A percentile compares a stretch with the other conserved stretches of the same genome.
phyloP scores from a whole-genome alignment of 495 filamentous ascomycete genomes.

The Elaphomyces granulatus region DNA sequence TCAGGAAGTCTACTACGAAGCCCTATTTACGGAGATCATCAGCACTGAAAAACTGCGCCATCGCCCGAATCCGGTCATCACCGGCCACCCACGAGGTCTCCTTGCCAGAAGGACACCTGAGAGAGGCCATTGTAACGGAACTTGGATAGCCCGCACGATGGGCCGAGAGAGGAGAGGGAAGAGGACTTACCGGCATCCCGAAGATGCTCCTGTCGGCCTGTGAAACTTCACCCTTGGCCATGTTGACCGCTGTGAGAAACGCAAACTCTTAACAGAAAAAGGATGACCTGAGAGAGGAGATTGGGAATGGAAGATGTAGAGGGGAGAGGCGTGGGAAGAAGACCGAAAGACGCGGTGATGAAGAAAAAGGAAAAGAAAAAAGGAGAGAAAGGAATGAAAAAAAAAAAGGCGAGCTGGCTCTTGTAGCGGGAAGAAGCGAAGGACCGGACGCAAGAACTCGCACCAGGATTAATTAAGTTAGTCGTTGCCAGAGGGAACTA shows the following conservation, averaged over 20 bases:
- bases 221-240: conserved; percentile 35
- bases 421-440: conserved; percentile 32
- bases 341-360: conserved; percentile 27
- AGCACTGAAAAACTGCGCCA: too few species aligned
- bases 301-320: conserved; percentile 23
- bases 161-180: conserved; percentile 2
- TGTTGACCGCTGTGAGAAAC: conserved; percentile 30
- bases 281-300: conserved; percentile 7
- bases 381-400: conserved; percentile 23
- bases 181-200: conserved; percentile 60
- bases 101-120: too few species aligned
- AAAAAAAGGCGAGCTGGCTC: conserved; percentile 29
- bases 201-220: conserved; percentile 62
- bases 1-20: conserved; percentile 88
- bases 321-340: conserved; percentile 25
- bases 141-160: conserved; percentile 2
- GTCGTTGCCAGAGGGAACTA: too few species aligned
- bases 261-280: conserved; percentile 11
- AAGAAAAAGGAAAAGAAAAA: conserved; percentile 17
- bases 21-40: conserved; percentile 30
- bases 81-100: too few species aligned
- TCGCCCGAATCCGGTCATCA: too few species aligned
- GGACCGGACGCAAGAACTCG: conserved; percentile 5
- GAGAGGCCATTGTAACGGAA: too few species aligned
- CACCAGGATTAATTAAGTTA: too few species aligned